Base-by-base conservation (phyloP, 1,284 basidiomycete species). In the Gymnopus androsaceus region DNA sequence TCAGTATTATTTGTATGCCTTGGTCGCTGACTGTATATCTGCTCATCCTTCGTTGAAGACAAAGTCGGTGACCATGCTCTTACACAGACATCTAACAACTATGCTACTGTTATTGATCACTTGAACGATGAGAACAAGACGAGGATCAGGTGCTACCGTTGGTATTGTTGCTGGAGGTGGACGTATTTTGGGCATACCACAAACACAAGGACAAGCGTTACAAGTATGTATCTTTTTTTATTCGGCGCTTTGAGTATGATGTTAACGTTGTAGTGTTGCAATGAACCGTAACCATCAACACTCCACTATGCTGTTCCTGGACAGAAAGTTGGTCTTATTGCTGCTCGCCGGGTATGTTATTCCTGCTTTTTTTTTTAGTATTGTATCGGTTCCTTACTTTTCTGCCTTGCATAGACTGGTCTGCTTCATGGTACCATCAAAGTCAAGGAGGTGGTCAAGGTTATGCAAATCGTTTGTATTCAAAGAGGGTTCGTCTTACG, bases 101-200 rank as follows among this genome's bases (percentile, higher is more conserved):
- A 98, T 80, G 96, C 96, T 58, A 99, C 97, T 69, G 84, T 99
- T 75, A 98, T 99, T 69, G 96, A 97, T 42, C 96, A 99, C 86
- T 88, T 90, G 47, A 83, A 88, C 54, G 94, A 98, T 67, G 90
- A 93, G 67, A 87, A 88, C 80, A 96, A 95, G 80, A 97, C 95
- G 61, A 88, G 97, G 60, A 87, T 99, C 70, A 87, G 95, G 64
- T 72, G 96, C 95, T 38, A 95, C 94, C 42, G 79, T 99, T 65
- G 96, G 96, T 66, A 98, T 99, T 67, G 95, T 98, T 64, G 96
- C 96, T 64, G 96, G 96, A 74, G 96, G 95, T 81, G 97, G 97
- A 71, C 88, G 96, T 79, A 96, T 98, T 72, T 63, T 83, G 94
- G 69, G 94, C 94, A 56, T 94, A 73, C 82, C 75, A 93, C 82